Evolutionary conservation across 768 basidiomycete genomes (phyloP).

Genomic region (Hygrocybe punicea): DNA sequence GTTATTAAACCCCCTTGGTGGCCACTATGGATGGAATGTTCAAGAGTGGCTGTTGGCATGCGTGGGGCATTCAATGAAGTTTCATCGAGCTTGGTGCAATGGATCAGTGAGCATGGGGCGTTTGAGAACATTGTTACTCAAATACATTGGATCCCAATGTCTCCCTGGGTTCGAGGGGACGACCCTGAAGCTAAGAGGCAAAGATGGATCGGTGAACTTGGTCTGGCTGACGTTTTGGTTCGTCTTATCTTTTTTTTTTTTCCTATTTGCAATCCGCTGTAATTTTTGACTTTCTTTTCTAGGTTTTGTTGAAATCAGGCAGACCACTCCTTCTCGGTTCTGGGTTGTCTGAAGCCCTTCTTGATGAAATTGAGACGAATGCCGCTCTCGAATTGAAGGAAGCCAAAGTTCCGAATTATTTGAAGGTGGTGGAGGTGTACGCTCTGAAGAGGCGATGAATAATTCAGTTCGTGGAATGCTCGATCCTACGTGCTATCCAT

Average conservation of each 20-base stretch:
- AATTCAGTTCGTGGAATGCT: too few relatives aligned
- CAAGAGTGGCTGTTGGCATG: constrained; percentile 49
- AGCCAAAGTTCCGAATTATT: constrained; percentile 19
- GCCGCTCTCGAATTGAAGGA: constrained; percentile 51
- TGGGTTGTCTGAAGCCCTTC: constrained; percentile 52
- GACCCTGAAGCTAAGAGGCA: constrained; percentile 17
- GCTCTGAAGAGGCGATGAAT: neutral
- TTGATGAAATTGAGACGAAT: constrained; percentile 52
- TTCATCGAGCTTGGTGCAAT: constrained; percentile 44
- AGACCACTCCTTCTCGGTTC: constrained; percentile 65
- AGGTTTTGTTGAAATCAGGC: constrained; percentile 68
- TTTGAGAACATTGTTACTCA: constrained; percentile 58
- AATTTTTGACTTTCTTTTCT: neutral
- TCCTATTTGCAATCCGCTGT: too few relatives aligned
- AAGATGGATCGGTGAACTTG: constrained; percentile 39
- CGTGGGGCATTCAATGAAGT: constrained; percentile 46
- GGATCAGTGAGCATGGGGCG: constrained; percentile 52
- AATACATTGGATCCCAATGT: constrained; percentile 61
- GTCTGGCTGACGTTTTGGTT: constrained; percentile 62
- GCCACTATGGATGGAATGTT: constrained; percentile 58
- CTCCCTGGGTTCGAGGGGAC: constrained; percentile 48
- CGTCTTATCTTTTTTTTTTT: neutral
- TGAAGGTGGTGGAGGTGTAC: neutral
- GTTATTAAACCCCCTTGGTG: constrained; percentile 49
- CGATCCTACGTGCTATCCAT: too few relatives aligned